phyloP scores from a whole-genome alignment of 495 filamentous ascomycete species.

The Opeltia flavorubescens region DNA sequence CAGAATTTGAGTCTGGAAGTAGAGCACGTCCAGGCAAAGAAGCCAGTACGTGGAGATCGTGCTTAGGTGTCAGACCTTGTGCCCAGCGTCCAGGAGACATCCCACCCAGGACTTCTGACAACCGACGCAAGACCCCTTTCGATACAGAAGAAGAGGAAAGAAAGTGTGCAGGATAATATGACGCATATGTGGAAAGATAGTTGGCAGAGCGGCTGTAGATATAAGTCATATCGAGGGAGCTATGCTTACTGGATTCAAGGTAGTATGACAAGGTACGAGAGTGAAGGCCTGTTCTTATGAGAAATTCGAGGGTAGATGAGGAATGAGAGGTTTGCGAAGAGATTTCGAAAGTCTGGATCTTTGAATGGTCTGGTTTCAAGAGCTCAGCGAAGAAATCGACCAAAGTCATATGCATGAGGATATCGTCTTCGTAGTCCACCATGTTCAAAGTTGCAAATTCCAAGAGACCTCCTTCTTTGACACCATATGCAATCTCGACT shows the following conservation, averaged over 20 bases:
- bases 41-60: conserved; percentile 42
- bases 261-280: conserved; percentile 35
- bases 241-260: conserved; percentile 34
- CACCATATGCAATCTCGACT: conserved; percentile 40
- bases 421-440: conserved; percentile 54
- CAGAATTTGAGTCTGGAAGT: conserved; percentile 29
- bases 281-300: conserved; percentile 38
- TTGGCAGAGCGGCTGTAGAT: conserved; percentile 39
- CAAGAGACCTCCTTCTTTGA: conserved; percentile 42
- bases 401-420: conserved; percentile 66
- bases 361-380: neutral
- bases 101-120: conserved; percentile 25
- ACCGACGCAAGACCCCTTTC: conserved; percentile 32
- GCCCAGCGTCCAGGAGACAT: conserved; percentile 36
- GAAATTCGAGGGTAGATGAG: conserved; percentile 41
- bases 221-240: conserved; percentile 36
- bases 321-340: conserved; percentile 35
- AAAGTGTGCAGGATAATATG: conserved; percentile 40
- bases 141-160: conserved; percentile 27
- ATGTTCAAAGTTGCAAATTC: conserved; percentile 62
- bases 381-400: conserved; percentile 59
- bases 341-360: conserved; percentile 15
- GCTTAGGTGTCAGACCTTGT: conserved; percentile 33
- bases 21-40: conserved; percentile 42
- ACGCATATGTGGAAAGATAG: conserved; percentile 44